Base-by-base conservation (phyloP, 2,329 filamentous ascomycete genomes). In the Fusarium sp. region DNA sequence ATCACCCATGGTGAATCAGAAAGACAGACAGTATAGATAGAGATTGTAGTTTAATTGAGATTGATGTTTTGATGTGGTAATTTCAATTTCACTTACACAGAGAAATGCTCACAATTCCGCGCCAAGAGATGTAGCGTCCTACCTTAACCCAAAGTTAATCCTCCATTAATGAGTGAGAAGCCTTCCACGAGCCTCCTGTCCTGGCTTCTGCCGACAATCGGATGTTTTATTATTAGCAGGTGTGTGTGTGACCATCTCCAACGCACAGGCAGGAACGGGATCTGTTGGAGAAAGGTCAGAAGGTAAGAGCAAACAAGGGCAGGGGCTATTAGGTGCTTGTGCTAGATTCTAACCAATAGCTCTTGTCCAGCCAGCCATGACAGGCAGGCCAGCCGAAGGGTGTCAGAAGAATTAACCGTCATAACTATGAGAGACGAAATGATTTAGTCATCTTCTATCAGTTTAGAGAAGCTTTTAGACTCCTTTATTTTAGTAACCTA, bases 121-220 rank as follows among this genome's bases (percentile, higher is more conserved):
- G 56, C 63, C 60, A 67, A 67, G 62, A 62, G 46, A 20, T 30
- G 23, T 66, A 67, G 63, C 42, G 56, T 34, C 57, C 32, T 62
- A 67, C 55, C 51, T 66, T 67, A 67, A 66, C 63, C 46, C 18
- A 67, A 66, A 56, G 65, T 53, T 69, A 69, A 69, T 69, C 28
- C 42, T 28, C 43, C 45, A 32, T 55, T 45, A 27, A 20, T 23
- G 23, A 53, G 18, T 23, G 20, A 37, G 41, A 41, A 18, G 34
- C 13, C 48, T 45, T 55, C 23, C 16, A 53, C 45, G 46, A 65
- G 14, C 54, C n/a, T 55, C 55, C 46, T 58, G 21, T 34, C 41
- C 34, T 55, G 47, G 34, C 40, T 63, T 37, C 34, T 55, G 55
- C 61, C 54, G 47, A 53, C 25, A 32, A 69, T 66, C 60, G 66